Percentiles rank a stretch among this genome's conserved stretches.
Evolutionary conservation across 306 rosid genomes (phyloP).

Genomic region (Pterocarpus macrocarpus): DNA sequence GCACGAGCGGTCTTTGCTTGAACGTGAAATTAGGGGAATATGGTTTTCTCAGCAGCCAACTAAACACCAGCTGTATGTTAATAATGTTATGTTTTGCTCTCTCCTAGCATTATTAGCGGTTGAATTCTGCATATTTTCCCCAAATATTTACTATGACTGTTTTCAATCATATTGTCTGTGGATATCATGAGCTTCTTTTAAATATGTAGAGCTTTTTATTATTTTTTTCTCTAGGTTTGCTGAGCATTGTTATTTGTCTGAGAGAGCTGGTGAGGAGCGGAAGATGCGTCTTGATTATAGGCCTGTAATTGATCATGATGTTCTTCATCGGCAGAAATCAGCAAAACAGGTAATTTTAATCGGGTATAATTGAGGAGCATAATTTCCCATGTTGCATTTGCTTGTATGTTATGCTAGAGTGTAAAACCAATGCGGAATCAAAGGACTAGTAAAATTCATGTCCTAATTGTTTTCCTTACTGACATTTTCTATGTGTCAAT

Average conservation of each 20-base stretch:
- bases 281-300: slow-evolving; percentile 64
- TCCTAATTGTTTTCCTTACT: not conserved
- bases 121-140: slow-evolving; percentile 1
- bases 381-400: slow-evolving; percentile 18
- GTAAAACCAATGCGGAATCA: slow-evolving; percentile 21
- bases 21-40: slow-evolving; percentile 63
- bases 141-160: not conserved
- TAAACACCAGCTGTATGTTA: slow-evolving; percentile 60
- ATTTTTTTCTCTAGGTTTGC: slow-evolving; percentile 58
- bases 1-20: slow-evolving; percentile 80
- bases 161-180: slow-evolving; percentile 20
- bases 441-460: not conserved
- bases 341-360: slow-evolving; percentile 62
- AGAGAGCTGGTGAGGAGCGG: slow-evolving; percentile 79
- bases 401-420: not conserved
- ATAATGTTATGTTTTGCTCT: not conserved
- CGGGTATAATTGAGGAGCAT: slow-evolving; percentile 4
- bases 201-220: slow-evolving; percentile 7
- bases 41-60: slow-evolving; percentile 61
- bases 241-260: slow-evolving; percentile 68
- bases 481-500: not conserved
- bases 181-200: slow-evolving; percentile 30
- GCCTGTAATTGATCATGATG: slow-evolving; percentile 87
- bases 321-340: slow-evolving; percentile 65
- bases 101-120: not conserved